Evolutionary conservation across 2,329 filamentous ascomycete species (phyloP).

Genomic region (Penicillium occitanis): DNA sequence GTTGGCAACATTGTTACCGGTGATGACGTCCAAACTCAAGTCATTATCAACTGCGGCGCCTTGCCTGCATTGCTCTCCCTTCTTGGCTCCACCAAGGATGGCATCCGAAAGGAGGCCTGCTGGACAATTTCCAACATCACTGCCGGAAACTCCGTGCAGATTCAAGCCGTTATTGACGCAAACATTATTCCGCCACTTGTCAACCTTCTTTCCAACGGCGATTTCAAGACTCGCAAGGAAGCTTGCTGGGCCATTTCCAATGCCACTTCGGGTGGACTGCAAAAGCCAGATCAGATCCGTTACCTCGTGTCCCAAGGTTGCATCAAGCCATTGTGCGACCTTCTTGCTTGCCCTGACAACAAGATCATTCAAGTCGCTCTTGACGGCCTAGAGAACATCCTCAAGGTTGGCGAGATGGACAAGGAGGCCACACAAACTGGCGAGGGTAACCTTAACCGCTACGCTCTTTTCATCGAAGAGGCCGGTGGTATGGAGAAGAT

Average conservation of each 20-base stretch:
- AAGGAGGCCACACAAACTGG: conserved; percentile 70
- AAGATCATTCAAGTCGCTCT: conserved; percentile 99
- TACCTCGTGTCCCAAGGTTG: conserved; percentile 91
- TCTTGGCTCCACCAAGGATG: conserved; percentile 95
- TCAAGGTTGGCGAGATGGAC: conserved; percentile 98
- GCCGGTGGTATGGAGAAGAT: conserved; percentile 99
- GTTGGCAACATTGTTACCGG: conserved; percentile 99
- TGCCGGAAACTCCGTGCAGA: conserved; percentile 95
- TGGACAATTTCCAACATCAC: conserved; percentile 99
- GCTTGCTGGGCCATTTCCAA: conserved; percentile 99
- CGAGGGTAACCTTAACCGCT: conserved; percentile 73
- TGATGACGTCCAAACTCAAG: conserved; percentile 97
- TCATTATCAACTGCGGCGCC: conserved; percentile 98
- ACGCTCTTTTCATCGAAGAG: conserved; percentile 97
- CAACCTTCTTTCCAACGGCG: conserved; percentile 91
- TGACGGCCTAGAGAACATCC: conserved; percentile 96
- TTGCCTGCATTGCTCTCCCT: conserved; percentile 89
- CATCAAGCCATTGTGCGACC: conserved; percentile 95
- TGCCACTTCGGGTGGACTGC: conserved; percentile 91
- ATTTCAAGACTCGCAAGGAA: conserved; percentile 98
- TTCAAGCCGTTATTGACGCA: conserved; percentile 93
- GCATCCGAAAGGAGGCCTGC: conserved; percentile 98
- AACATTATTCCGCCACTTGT: conserved; percentile 96
- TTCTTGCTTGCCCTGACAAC: conserved; percentile 95
- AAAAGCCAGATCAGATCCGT: conserved; percentile 98